These are phyloP conservation scores for Dendrobium huoshanense DNA, from an alignment of 106 monocot genomes.

Conservation along the genomic window DNA sequence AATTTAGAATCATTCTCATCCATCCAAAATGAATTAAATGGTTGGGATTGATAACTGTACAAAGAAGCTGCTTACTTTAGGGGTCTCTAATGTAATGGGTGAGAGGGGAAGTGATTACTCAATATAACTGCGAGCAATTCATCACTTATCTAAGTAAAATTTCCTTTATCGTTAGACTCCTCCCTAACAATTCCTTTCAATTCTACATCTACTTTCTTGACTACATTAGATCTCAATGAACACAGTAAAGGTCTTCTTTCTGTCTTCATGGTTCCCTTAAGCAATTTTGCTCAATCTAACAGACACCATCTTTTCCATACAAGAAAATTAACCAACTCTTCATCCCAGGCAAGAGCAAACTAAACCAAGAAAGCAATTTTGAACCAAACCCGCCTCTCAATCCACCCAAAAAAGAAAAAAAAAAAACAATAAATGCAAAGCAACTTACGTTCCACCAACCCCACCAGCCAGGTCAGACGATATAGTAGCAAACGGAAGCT, in stretches of 20 bases:
- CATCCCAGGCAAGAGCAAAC: neutral
- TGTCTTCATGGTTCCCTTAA: neutral
- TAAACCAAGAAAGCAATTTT: neutral
- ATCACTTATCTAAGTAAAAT: neutral
- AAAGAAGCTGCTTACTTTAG: no score
- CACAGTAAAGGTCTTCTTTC: neutral
- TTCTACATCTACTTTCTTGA: neutral
- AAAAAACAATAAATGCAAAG: neutral
- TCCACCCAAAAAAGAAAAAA: neutral
- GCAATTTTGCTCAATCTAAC: neutral
- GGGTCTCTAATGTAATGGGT: no score
- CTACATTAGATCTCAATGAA: neutral
- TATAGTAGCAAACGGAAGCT: constrained; percentile 21
- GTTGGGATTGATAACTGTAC: no score
- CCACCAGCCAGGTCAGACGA: constrained; percentile 18
- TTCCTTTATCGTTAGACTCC: neutral
- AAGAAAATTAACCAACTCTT: neutral
- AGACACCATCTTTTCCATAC: neutral
- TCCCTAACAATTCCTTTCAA: neutral
- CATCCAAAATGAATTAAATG: no score
- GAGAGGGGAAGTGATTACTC: no score
- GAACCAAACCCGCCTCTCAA: neutral
- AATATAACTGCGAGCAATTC: no score
- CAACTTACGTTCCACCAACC: constrained; percentile 18
- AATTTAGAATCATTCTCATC: no score